Evolutionary conservation across 345 rosid species (phyloP), one percentile per base, ranked within the genome.

Genomic region (Syzygium aqueum): DNA sequence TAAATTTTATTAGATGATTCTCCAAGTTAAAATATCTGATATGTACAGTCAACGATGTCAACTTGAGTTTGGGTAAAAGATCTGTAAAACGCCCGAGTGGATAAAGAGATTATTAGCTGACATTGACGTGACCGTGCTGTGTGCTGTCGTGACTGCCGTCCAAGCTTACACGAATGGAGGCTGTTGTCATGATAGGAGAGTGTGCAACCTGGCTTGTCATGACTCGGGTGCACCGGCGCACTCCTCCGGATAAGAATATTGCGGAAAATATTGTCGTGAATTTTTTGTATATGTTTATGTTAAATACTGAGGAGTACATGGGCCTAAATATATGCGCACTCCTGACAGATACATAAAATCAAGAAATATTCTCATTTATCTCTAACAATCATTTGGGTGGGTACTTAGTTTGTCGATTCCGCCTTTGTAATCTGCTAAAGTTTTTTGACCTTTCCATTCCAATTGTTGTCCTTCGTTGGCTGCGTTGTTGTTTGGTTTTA

Each of bases 401-500:
- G 13, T 21, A 51, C 56, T 61, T 61, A 30, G 19, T 1, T 46
- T 12, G 53, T 73, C 6, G 77, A 67, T 53, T 54, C 30, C 30
- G 16, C 67, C 25, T 50, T 73, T 37, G 43, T 51, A 52, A 10
- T 22, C 25, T 21, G 16, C 28, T 19, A 13, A 50, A n/a, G 54
- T 53, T 85, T 50, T 49, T 73, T 9, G 17, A 16, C 46, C 33
- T 77, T 43, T 87, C 23, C 22, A 21, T 43, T 87, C 25, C 22
- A n/a, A 59, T 54, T 10, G n/a, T 30, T 19, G 27, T 50, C 27
- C 21, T 87, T 40, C 13, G 13, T 51, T 46, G 84, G 54, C 53
- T 43, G 25, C 25, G 56, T 37, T 73, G 25, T n/a, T 53, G 21
- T 17, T 13, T 86, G n/a, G 46, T 16, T 84, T 84, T 85, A 97